Percentiles rank a stretch among this genome's conserved stretches.
Conservation (phyloP, 257 asterid species). For the Nicotiana otophora region DNA sequence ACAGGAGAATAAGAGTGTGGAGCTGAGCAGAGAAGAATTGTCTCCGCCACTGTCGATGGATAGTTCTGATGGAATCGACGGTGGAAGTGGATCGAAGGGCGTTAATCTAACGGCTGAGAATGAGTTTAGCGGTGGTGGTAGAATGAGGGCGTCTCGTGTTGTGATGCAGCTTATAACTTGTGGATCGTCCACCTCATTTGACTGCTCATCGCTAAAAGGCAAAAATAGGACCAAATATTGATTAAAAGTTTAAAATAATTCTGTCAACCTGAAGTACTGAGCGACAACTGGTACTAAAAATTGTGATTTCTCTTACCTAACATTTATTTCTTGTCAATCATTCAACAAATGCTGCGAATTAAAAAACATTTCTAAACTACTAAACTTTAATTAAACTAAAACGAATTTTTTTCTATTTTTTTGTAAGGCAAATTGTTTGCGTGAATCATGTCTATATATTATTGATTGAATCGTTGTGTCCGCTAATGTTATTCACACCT, state of each 20-base stretch:
- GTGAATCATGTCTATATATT: too few relatives aligned
- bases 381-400: too few relatives aligned
- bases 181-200: constrained; percentile 15
- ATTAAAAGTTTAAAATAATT: not conserved
- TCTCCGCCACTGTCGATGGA: constrained; percentile 26
- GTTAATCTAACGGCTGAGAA: constrained; percentile 21
- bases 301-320: too few relatives aligned
- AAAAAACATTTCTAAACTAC: too few relatives aligned
- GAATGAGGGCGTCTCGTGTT: constrained; percentile 19
- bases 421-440: too few relatives aligned
- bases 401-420: too few relatives aligned
- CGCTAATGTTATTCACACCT: too few relatives aligned
- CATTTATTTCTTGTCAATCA: too few relatives aligned
- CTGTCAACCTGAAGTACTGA: too few relatives aligned
- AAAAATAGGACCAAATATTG: not conserved
- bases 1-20: constrained; percentile 19
- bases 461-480: too few relatives aligned
- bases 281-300: too few relatives aligned
- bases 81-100: constrained; percentile 14
- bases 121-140: constrained; percentile 19
- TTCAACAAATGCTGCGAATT: too few relatives aligned
- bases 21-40: constrained; percentile 25
- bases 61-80: constrained; percentile 24
- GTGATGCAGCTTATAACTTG: constrained; percentile 30
- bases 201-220: not conserved